Base-by-base conservation (phyloP, 768 basidiomycete species). In the Pisolithus microcarpus region DNA sequence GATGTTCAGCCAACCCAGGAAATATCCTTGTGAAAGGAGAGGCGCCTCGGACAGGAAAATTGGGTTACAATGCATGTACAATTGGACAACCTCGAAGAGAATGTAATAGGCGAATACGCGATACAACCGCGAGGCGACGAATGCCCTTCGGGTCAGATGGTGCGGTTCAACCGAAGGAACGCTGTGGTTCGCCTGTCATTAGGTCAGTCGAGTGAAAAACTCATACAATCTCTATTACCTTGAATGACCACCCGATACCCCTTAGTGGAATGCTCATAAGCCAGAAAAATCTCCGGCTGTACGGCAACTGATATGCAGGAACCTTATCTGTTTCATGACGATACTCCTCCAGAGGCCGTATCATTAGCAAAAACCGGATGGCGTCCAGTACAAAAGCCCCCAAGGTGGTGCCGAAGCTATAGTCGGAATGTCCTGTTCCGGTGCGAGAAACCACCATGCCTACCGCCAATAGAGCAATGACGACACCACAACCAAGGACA, bases 51-150 rank as follows among this genome's bases (percentile, higher is more conserved):
- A 45, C 23, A 16, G 15, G 24, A 36, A 53, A 1, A 23, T 28
- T 16, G 49, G 52, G 26, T 45, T 50, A 13, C 38, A 50, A 19
- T 37, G 38, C 30, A 50, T 18, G 38, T 53, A 53, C 9, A 50
- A 9, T 2, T 37, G 26, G 8, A 21, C 42, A 7, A 30, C 28
- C n/a, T 53, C 52, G n/a, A 53, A 50, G 8, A 50, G 8, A 19
- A 48, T 13, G 8, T 15, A 15, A 15, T 34, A 15, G 3, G 4
- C 13, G 34, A 34, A 34, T 34, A 15, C 13, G 34, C 34, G 34
- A 15, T 2, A 4, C 13, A 34, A 34, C 34, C 34, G 34, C 13
- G 34, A 34, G 4, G 34, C 5, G 3, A 34, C 13, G 34, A 34
- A 34, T 34, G 11, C 34, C 13, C 13, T 34, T 13, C 34, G 34